phyloP scores from a whole-genome alignment of 805 yeast species.

The Cephaloascus fragrans region DNA sequence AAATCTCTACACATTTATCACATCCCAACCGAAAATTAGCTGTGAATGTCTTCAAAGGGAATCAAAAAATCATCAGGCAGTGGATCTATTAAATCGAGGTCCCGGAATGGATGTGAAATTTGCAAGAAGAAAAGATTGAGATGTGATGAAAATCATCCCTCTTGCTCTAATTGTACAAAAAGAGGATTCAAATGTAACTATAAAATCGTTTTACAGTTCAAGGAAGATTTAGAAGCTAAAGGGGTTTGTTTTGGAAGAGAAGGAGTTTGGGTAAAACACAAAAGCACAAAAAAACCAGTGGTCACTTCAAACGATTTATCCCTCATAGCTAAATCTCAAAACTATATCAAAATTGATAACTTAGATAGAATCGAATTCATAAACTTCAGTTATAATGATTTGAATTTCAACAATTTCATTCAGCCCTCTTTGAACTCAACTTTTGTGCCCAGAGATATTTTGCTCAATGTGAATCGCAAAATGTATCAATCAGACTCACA shows the following conservation, averaged over 20 bases:
- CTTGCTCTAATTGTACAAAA: conserved; percentile 25
- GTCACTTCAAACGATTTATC: background rate
- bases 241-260: conserved; percentile 7
- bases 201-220: conserved; percentile 4
- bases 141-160: conserved; percentile 33
- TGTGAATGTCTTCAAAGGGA: too few species aligned
- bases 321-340: background rate
- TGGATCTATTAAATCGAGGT: background rate
- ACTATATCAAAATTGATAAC: background rate
- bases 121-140: conserved; percentile 28
- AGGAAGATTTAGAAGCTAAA: conserved; percentile 5
- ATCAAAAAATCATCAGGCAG: too few species aligned
- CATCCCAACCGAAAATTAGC: too few species aligned
- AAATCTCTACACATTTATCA: too few species aligned
- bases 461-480: background rate
- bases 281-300: background rate
- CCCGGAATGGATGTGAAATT: conserved; percentile 25
- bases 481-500: background rate
- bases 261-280: conserved; percentile 5
- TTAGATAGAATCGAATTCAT: background rate
- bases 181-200: conserved; percentile 6
- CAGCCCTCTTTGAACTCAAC: conserved; percentile 1
- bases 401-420: background rate
- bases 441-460: conserved; percentile 3
- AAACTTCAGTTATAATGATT: background rate